phyloP scores from a whole-genome alignment of 176 grass and related monocot species.

The Rhynchospora pubera region DNA sequence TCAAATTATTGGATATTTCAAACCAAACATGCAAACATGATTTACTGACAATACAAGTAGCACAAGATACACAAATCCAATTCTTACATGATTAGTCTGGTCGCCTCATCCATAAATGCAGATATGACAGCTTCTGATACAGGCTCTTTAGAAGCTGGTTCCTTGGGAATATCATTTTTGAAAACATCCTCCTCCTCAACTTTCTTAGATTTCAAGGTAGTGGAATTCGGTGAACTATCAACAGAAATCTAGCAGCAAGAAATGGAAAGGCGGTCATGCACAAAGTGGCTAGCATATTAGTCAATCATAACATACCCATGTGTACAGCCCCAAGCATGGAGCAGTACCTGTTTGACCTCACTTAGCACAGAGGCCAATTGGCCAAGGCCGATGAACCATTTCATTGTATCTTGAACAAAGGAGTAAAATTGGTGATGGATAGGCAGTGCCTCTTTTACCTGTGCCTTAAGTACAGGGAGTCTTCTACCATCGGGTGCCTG shows the following conservation, averaged over 20 bases:
- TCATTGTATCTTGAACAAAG: neutral
- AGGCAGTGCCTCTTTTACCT: conserved; percentile 25
- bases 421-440: conserved; percentile 9
- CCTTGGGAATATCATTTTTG: conserved; percentile 14
- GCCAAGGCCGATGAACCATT: neutral
- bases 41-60: neutral
- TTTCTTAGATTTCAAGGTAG: conserved; percentile 15
- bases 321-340: neutral
- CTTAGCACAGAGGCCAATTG: neutral
- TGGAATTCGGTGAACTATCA: conserved; percentile 30
- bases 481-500: conserved; percentile 21
- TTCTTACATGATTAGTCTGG: conserved; percentile 38
- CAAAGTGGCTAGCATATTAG: neutral
- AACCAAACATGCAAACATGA: neutral
- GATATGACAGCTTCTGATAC: conserved; percentile 29
- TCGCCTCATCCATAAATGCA: conserved; percentile 38
- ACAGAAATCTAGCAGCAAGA: conserved; percentile 28
- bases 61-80: neutral
- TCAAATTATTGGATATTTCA: neutral
- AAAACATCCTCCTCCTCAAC: conserved; percentile 9
- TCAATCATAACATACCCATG: neutral
- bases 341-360: conserved; percentile 12
- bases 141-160: conserved; percentile 15
- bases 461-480: conserved; percentile 30
- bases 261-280: neutral